Base-by-base conservation (phyloP, 768 basidiomycete genomes). In the Leccinum variicolor region DNA sequence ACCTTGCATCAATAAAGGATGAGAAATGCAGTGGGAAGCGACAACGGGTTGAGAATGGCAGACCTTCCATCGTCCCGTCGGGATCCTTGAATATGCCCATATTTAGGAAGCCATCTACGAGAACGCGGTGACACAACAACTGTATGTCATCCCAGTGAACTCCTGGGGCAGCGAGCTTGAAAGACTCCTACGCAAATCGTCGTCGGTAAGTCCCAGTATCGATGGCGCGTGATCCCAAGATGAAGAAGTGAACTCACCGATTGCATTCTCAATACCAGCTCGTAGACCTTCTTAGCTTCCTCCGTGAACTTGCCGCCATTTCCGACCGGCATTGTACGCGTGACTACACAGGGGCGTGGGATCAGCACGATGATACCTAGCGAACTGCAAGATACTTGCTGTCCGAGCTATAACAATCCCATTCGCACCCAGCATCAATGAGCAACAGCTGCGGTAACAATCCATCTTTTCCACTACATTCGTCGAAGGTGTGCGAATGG, bases 401-500 rank as follows among this genome's bases (percentile, higher is more conserved):
- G 69, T 89, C 87, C 0, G 82, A 76, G 3, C 83, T 85, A 61
- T 89, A 87, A 64, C 80, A 80, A 17, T 77, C 68, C 86, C 85
- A 95, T 74, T 98, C 96, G 66, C 94, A 95, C 0, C 95, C 94
- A 1, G 96, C 96, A 64, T 98, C 96, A 60, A 96, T 94, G 31
- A 96, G 81, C 5, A 96, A 78, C 7, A 96, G 89, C 69, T 90
- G 85, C 0, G 87, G 86, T 31, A 74, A 62, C 50, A 87, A 62
- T 15, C 79, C 69, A 52, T 75, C 50, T 10, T 50, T 49, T n/a
- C 11, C 41, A 9, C 6, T 11, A 13, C 26, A 13, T 9, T 50
- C 31, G 17, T n/a, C 59, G 34, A 52, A 54, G 9, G 72, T 62
- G 13, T 75, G 68, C 8, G 69, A 72, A 39, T 77, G 75, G 4